Base-by-base conservation (phyloP, 2,329 filamentous ascomycete genomes). In the Paecilomyces dactylethromorphus region DNA sequence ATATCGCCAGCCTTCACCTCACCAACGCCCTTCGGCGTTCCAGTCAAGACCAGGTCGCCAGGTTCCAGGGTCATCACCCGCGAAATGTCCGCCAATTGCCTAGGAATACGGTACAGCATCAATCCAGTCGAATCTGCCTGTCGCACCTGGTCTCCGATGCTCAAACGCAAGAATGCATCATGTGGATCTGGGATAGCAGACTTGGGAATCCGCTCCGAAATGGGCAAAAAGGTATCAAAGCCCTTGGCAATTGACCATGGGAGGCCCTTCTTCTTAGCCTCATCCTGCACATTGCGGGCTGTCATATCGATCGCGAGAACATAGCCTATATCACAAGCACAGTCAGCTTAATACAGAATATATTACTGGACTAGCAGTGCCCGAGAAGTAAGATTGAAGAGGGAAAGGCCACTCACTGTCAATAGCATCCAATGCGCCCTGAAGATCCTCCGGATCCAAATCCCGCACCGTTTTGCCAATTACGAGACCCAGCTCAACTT, bases 231-330 rank as follows among this genome's bases (percentile, higher is more conserved):
- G 2, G 94, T 97, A 75, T 99, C 94, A 73, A 97, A 99, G 53
- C 94, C 94, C 81, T 99, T 99, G 66, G 91, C 89, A 65, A 97
- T 97, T 69, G 87, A 87, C 94, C 94, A 99, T 7, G 94, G 94
- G 15, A 97, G 86, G 35, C 94, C 92, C 81, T 94, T 96, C 78
- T 89, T 91, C 85, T 97, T 99, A 64, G 93, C 93, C 79, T 97
- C 92, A 68, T 96, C 90, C 78, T 99, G 94, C 6, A 91, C 85
- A 76, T 97, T 97, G 65, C 94, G 89, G 0, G 90, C 94, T 10
- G 94, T 99, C 91, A 99, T 95, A 78, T 99, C 94, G 69, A 99
- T 97, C 66, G 90, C 87, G 53, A 97, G 82, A 64, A 93, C 84
- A 76, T 97, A 99, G 69, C 86, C 90, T 91, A 60, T 58, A 59